Evolutionary conservation across 2,329 filamentous ascomycete species (phyloP).

Genomic region (Coniochaeta hoffmannii): DNA sequence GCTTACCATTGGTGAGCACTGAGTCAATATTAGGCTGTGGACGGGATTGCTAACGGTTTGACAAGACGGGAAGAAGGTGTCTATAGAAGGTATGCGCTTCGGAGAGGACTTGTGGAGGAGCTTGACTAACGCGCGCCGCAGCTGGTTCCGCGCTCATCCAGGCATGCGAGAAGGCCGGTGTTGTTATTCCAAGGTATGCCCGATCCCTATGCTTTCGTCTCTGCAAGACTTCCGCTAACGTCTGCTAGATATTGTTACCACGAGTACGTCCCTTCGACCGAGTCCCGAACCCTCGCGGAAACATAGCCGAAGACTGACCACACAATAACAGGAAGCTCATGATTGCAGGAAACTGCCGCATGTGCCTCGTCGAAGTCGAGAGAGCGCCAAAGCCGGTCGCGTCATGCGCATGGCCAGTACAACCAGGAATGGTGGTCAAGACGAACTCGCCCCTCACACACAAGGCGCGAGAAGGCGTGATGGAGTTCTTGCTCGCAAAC

Average conservation of each 20-base stretch:
- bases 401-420: slow-evolving; percentile 97
- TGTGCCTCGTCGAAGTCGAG: slow-evolving; percentile 99
- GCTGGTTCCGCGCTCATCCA: slow-evolving; percentile 96
- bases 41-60: slow-evolving; percentile 9
- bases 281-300: not conserved
- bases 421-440: slow-evolving; percentile 98
- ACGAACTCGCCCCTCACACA: slow-evolving; percentile 93
- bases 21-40: slow-evolving; percentile 16
- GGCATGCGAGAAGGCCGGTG: slow-evolving; percentile 96
- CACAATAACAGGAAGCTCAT: slow-evolving; percentile 68
- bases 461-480: slow-evolving; percentile 97
- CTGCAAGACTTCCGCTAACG: slow-evolving; percentile 22
- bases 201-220: slow-evolving; percentile 5
- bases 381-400: slow-evolving; percentile 93
- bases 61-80: slow-evolving; percentile 94
- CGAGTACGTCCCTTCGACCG: slow-evolving; percentile 56
- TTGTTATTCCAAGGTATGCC: slow-evolving; percentile 70
- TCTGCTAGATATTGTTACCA: slow-evolving; percentile 86
- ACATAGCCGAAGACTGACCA: not conserved
- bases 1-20: slow-evolving; percentile 77
- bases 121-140: slow-evolving; percentile 35
- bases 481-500: slow-evolving; percentile 97
- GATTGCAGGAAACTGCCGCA: slow-evolving; percentile 99
- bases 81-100: slow-evolving; percentile 71
- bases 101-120: slow-evolving; percentile 8